Evolutionary conservation across 352 stramenopile genomes (phyloP).

Genomic region (Blastocystis sp.): DNA sequence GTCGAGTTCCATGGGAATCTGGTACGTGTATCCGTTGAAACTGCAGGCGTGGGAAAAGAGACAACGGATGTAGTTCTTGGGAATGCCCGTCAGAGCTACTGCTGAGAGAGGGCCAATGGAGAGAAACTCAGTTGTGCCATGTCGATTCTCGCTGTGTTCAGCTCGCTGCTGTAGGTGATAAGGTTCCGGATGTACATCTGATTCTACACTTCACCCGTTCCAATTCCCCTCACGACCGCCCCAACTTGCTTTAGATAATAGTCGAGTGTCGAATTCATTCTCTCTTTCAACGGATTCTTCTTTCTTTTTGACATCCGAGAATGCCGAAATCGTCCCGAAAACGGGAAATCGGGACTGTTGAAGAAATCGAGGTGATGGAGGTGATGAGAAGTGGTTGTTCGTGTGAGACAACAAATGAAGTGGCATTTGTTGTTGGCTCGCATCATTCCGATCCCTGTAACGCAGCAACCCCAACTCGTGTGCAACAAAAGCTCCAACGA

Average conservation of each 20-base stretch:
- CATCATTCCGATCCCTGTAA: too few relatives aligned
- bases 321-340: too few relatives aligned
- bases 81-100: slow-evolving; percentile 14
- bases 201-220: background rate
- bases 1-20: slow-evolving; percentile 28
- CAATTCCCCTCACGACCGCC: background rate
- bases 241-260: background rate
- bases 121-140: too few relatives aligned
- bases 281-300: background rate
- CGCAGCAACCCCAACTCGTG: too few relatives aligned
- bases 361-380: background rate
- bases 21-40: background rate
- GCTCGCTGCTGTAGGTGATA: too few relatives aligned
- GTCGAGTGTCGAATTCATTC: background rate
- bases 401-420: too few relatives aligned
- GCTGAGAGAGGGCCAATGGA: too few relatives aligned
- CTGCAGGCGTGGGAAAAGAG: slow-evolving; percentile 6
- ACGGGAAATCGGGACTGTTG: too few relatives aligned
- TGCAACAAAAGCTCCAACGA: background rate
- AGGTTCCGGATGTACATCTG: background rate
- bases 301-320: background rate
- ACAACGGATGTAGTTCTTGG: slow-evolving; percentile 4
- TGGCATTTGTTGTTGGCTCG: too few relatives aligned
- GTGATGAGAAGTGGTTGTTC: background rate
- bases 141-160: too few relatives aligned